Evolutionary conservation across 345 rosid genomes (phyloP).

Genomic region (Eucalyptus curtisii): DNA sequence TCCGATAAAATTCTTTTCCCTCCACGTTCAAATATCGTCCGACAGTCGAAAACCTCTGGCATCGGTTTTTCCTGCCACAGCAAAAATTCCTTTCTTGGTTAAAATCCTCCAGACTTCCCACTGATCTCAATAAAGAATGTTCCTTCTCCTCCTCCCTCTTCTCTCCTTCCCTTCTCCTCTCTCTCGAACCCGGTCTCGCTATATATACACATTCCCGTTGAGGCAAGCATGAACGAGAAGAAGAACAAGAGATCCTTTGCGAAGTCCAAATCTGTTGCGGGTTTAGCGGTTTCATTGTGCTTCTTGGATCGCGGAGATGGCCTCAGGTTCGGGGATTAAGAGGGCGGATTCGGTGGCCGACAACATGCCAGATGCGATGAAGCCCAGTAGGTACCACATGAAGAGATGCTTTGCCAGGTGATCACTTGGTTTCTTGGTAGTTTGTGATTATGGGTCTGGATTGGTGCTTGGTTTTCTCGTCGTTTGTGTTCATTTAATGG

Average conservation of each 20-base stretch:
- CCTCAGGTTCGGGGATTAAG: constrained; percentile 24
- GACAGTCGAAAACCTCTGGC: not conserved
- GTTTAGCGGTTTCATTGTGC: not conserved
- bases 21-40: not conserved
- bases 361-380: constrained; percentile 81
- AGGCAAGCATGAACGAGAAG: not conserved
- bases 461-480: not conserved
- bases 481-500: not conserved
- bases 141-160: constrained; percentile 15
- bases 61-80: not conserved
- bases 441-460: not conserved
- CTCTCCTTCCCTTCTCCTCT: constrained; percentile 6
- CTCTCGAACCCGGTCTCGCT: not conserved
- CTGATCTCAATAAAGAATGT: constrained; percentile 24
- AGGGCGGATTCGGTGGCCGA: constrained; percentile 62
- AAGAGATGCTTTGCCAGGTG: constrained; percentile 78
- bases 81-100: not conserved
- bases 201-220: not conserved
- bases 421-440: not conserved
- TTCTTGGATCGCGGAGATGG: constrained; percentile 7
- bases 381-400: constrained; percentile 64
- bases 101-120: constrained; percentile 7
- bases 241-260: not conserved
- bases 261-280: not conserved
- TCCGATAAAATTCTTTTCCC: not conserved